Evolutionary conservation across 1,284 basidiomycete genomes (phyloP), one percentile per base, ranked within the genome.

Genomic region (Ceratobasidium sp.): DNA sequence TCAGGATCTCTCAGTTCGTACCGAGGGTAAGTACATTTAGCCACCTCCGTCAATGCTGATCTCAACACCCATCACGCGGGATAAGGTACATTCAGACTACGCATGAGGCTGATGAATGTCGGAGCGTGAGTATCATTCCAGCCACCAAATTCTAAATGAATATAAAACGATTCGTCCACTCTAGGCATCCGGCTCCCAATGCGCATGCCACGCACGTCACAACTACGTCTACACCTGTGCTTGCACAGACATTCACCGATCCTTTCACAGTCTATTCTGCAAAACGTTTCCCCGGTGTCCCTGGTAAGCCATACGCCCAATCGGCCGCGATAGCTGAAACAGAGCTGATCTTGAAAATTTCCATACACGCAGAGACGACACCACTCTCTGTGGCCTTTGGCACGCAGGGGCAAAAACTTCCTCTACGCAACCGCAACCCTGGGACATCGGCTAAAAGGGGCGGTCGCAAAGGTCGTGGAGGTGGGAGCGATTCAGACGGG

Each of bases 261-360:
- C 82, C 87, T 20, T 96, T 97, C 76, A 86, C 87, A n/a, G 95
- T 96, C 1, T 96, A 85, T 79, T 94, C 93, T 2, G 93, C 93
- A 35, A 96, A 96, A 80, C 86, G 91, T 38, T 96, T 96, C 80
- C 94, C 94, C 40, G 94, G 94, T 50, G 93, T 96, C 35, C 91
- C 92, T 80, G 89, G 91, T 92, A 78, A 75, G 84, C 80, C 73
- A 69, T 42, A n/a, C 20, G 15, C 20, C 27, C 38, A 13, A 20
- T 45, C 29, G 35, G 40, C 34, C 47, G 62, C 34, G 3, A 40
- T 20, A 8, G 56, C n/a, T 15, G 53, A 27, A 15, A 20, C 22
- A 45, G 27, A 69, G 67, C 68, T 57, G 70, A 70, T 71, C 71
- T 72, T 70, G 38, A 27, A 65, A 54, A 25, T 62, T 70, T 69